These are phyloP conservation scores for Metschnikowia lochheadii DNA, from an alignment of 805 yeast species.

Conservation along the genomic window DNA sequence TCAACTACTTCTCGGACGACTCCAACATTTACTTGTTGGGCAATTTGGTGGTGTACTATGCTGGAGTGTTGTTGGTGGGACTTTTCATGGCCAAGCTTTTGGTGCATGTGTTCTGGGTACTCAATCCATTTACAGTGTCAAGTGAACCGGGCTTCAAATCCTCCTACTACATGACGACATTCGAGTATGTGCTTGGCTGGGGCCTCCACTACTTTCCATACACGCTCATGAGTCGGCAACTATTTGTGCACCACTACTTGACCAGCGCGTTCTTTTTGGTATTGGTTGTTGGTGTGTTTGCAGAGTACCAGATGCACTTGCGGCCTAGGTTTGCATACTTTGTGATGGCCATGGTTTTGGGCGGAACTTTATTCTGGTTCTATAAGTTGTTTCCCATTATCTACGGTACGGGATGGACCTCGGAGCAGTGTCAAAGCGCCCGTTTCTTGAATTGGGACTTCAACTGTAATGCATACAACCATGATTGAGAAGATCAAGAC, in stretches of 20 bases:
- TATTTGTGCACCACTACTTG: slow-evolving; percentile 45
- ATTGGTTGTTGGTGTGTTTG: slow-evolving; percentile 39
- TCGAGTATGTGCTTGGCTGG: slow-evolving; percentile 54
- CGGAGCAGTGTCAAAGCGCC: slow-evolving; percentile 33
- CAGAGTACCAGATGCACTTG: slow-evolving; percentile 38
- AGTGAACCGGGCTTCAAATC: slow-evolving; percentile 12
- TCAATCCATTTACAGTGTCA: slow-evolving; percentile 30
- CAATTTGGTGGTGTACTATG: slow-evolving; percentile 55
- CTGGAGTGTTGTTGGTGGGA: slow-evolving; percentile 34
- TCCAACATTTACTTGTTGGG: slow-evolving; percentile 57
- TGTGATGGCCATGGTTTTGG: slow-evolving; percentile 18
- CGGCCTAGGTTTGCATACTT: slow-evolving; percentile 24
- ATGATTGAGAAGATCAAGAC: background rate
- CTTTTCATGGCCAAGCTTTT: slow-evolving; percentile 20
- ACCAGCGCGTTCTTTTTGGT: slow-evolving; percentile 49
- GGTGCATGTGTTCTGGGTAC: slow-evolving; percentile 19
- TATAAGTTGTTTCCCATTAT: slow-evolving; percentile 37
- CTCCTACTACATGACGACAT: slow-evolving; percentile 19
- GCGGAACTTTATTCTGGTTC: slow-evolving; percentile 24
- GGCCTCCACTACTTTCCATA: slow-evolving; percentile 55
- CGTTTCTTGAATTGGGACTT: slow-evolving; percentile 43
- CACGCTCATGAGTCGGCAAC: slow-evolving; percentile 35
- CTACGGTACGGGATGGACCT: slow-evolving; percentile 46
- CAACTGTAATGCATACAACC: slow-evolving; percentile 28
- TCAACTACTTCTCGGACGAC: slow-evolving; percentile 49